Conservation (phyloP, 2,329 filamentous ascomycete species). For the Alternaria sp. region DNA sequence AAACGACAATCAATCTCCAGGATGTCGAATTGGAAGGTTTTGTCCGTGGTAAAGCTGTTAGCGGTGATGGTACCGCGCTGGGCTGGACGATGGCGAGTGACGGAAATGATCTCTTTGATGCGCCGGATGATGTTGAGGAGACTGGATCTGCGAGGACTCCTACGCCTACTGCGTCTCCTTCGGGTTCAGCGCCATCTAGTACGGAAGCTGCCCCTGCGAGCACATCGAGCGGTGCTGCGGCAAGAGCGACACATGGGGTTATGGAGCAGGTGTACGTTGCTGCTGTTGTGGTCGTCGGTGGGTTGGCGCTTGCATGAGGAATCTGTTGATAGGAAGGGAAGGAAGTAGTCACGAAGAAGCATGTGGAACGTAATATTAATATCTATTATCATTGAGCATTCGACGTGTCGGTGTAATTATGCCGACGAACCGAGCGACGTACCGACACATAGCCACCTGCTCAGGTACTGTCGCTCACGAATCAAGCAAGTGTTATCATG, state of each 20-base stretch:
- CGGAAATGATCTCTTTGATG: constrained; percentile 13
- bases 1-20: constrained; percentile 15
- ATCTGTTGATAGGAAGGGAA: background rate
- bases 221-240: constrained; percentile 9
- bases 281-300: constrained; percentile 13
- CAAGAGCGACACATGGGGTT: constrained; percentile 1
- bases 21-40: constrained; percentile 10
- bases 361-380: background rate
- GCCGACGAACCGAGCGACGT: too few species aligned
- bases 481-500: background rate
- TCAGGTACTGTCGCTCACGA: background rate
- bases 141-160: background rate
- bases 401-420: too few species aligned
- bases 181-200: background rate
- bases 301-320: constrained; percentile 2
- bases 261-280: constrained; percentile 13
- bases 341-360: background rate
- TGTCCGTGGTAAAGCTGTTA: constrained; percentile 20
- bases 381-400: rapidly evolving
- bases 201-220: constrained; percentile 3
- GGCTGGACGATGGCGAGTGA: constrained; percentile 17
- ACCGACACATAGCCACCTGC: too few species aligned
- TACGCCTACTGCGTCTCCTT: background rate
- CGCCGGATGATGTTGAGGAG: constrained; percentile 15
- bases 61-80: constrained; percentile 4